Percentiles rank a stretch among this genome's conserved stretches.
Evolutionary conservation across 148 eudicot genomes (phyloP).

Genomic region (Vaccinium corymbosum): DNA sequence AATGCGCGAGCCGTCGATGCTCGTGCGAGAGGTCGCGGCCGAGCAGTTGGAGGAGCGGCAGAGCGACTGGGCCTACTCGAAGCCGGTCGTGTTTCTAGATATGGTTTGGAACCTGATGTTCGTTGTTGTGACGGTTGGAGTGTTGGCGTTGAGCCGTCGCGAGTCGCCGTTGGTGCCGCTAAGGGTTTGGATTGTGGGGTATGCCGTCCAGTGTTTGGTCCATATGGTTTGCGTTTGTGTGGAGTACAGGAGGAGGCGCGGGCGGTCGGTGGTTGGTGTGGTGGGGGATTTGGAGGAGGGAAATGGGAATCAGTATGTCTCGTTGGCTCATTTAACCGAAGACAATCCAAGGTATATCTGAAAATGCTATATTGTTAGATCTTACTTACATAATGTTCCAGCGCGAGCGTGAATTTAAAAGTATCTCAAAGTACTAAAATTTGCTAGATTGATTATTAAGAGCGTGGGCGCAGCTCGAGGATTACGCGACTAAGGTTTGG

Average conservation of each 20-base stretch:
- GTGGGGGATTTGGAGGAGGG: slow-evolving; percentile 10
- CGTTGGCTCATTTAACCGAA: slow-evolving; percentile 25
- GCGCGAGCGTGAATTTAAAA: neutral
- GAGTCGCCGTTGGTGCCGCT: slow-evolving; percentile 39
- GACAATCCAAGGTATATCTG: slow-evolving; percentile 17
- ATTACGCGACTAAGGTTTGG: too few relatives aligned
- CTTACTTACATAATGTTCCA: neutral
- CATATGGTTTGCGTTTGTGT: slow-evolving; percentile 54
- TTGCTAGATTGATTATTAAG: neutral
- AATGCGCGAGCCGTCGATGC: slow-evolving; percentile 53
- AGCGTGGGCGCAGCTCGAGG: neutral
- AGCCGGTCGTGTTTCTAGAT: slow-evolving; percentile 60
- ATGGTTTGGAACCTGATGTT: slow-evolving; percentile 60
- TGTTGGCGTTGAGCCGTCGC: slow-evolving; percentile 28
- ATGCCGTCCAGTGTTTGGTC: slow-evolving; percentile 58
- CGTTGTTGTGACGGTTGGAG: slow-evolving; percentile 30
- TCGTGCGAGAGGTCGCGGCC: slow-evolving; percentile 68
- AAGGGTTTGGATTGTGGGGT: slow-evolving; percentile 63
- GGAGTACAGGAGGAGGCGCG: slow-evolving; percentile 47
- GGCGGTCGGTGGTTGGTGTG: slow-evolving; percentile 14
- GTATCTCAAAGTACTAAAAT: neutral
- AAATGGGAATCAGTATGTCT: slow-evolving; percentile 20
- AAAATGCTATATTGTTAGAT: neutral
- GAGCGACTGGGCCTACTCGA: slow-evolving; percentile 69
- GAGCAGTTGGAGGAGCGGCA: slow-evolving; percentile 66